Conservation (phyloP, 768 basidiomycete species). For the Sistotremastrum suecicum region DNA sequence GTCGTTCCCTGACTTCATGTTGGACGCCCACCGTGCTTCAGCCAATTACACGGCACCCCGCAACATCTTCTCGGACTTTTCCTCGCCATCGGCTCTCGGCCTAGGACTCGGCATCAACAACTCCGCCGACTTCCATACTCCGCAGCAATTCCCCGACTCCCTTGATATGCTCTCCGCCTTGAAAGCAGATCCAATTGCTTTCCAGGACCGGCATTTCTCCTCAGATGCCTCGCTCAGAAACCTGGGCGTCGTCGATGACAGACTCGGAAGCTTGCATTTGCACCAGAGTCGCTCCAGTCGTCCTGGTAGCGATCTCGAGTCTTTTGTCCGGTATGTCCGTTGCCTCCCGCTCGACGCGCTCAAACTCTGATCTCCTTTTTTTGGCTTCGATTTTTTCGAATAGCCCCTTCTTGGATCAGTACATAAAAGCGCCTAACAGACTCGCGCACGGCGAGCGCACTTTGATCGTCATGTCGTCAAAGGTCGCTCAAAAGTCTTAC, state of each 20-base stretch:
- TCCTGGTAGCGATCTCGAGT: conserved; percentile 57
- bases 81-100: conserved; percentile 56
- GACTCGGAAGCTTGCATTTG: conserved; percentile 46
- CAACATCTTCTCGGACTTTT: conserved; percentile 59
- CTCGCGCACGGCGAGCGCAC: conserved; percentile 87
- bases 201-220: too few species aligned
- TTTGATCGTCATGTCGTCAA: conserved; percentile 94
- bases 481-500: conserved; percentile 94
- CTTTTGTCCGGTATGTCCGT: conserved; percentile 55
- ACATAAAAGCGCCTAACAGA: conserved; percentile 71
- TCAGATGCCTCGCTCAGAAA: conserved; percentile 46
- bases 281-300: conserved; percentile 1
- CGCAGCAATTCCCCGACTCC: conserved; percentile 40
- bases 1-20: too few species aligned
- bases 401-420: conserved; percentile 75
- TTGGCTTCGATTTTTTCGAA: conserved; percentile 8
- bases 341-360: conserved; percentile 5
- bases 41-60: conserved; percentile 10
- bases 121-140: conserved; percentile 36
- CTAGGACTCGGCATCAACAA: conserved; percentile 43
- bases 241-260: conserved; percentile 40
- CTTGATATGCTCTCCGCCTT: conserved; percentile 31
- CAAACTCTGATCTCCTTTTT: conserved; percentile 10
- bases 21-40: too few species aligned
- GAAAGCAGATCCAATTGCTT: conserved; percentile 49